Evolutionary conservation across 371 early-diverging fungal species (phyloP).

Genomic region (Mucor irregularis): DNA sequence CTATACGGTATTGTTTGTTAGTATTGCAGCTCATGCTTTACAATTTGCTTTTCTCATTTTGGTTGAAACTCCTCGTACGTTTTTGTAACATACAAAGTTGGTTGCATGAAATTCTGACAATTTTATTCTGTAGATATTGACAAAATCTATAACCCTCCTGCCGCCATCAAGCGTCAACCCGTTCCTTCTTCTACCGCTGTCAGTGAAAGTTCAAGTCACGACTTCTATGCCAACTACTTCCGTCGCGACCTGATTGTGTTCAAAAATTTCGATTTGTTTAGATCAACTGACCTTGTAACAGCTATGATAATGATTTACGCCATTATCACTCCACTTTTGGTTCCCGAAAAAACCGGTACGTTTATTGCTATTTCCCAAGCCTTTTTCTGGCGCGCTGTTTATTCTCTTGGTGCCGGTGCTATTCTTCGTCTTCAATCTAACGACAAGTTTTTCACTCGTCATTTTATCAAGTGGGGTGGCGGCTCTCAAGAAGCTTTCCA

Average conservation of each 20-base stretch:
- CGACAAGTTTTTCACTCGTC: constrained; percentile 82
- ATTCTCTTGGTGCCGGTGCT: constrained; percentile 78
- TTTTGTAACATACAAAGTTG: not conserved
- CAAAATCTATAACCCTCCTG: constrained; percentile 84
- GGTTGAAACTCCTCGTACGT: constrained; percentile 93
- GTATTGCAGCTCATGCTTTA: constrained; percentile 84
- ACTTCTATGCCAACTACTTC: constrained; percentile 60
- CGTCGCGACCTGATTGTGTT: constrained; percentile 87
- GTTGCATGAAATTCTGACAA: not conserved
- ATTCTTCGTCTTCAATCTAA: constrained; percentile 79
- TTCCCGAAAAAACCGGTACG: constrained; percentile 47
- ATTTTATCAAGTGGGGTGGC: constrained; percentile 91
- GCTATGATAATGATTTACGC: constrained; percentile 76
- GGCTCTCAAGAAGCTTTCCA: constrained; percentile 84
- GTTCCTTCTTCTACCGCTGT: not conserved
- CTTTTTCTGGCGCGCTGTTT: constrained; percentile 83
- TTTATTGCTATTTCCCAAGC: constrained; percentile 66
- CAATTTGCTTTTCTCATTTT: constrained; percentile 88
- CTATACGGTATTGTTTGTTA: constrained; percentile 88
- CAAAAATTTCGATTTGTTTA: constrained; percentile 86
- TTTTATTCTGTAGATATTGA: constrained; percentile 67
- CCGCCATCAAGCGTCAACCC: constrained; percentile 9
- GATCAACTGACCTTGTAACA: constrained; percentile 81
- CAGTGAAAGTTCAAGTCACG: not conserved
- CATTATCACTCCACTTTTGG: constrained; percentile 63